Conservation (phyloP, 345 rosid genomes). For the Turnera subulata region DNA sequence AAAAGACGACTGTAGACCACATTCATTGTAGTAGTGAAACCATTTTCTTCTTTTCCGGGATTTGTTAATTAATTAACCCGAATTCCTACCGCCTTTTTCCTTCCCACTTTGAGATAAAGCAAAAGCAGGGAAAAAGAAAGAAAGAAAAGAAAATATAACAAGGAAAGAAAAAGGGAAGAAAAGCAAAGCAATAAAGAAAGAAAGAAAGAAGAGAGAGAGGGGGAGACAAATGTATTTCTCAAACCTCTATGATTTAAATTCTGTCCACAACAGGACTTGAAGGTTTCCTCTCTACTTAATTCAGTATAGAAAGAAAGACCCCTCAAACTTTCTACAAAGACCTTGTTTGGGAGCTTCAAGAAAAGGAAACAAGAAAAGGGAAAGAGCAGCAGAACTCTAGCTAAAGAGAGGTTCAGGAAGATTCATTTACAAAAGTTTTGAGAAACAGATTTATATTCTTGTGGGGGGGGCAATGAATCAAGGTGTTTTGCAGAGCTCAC, state of each 20-base stretch:
- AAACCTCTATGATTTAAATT: conserved; percentile 54
- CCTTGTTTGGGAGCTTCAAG: conserved; percentile 37
- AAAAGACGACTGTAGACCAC: conserved; percentile 1
- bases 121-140: conserved; percentile 61
- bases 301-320: conserved; percentile 32
- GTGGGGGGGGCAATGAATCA: conserved; percentile 48
- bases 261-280: conserved; percentile 18
- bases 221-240: conserved; percentile 34
- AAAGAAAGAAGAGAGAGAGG: conserved; percentile 22
- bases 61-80: neutral
- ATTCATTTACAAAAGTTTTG: neutral
- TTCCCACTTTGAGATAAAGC: conserved; percentile 90
- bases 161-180: conserved; percentile 11
- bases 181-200: conserved; percentile 30
- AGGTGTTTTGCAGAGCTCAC: conserved; percentile 70
- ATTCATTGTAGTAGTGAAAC: conserved; percentile 12
- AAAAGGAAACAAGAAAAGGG: conserved; percentile 11
- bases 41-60: conserved; percentile 13
- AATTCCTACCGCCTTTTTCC: conserved; percentile 30
- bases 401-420: conserved; percentile 3
- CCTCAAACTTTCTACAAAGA: conserved; percentile 49
- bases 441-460: neutral
- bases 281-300: conserved; percentile 36
- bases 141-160: conserved; percentile 30
- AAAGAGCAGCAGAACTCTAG: conserved; percentile 1